Evolutionary conservation across 331 rosid species (phyloP).

Genomic region (Acacia pycnantha): DNA sequence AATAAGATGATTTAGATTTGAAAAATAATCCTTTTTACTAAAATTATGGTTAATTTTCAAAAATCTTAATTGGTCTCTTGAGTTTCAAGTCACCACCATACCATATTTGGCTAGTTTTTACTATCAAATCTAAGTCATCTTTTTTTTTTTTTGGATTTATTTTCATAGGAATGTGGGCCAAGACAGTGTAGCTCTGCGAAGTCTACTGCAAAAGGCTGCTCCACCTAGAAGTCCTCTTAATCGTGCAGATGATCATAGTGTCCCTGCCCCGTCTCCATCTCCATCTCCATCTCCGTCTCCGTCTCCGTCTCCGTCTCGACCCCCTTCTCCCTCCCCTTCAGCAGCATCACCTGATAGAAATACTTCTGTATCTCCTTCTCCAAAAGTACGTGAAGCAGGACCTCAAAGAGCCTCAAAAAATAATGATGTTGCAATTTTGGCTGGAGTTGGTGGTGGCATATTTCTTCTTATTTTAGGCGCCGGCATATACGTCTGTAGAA

Average conservation of each 20-base stretch:
- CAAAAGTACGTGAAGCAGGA: not conserved
- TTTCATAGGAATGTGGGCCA: constrained; percentile 36
- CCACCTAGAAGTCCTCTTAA: rapidly evolving
- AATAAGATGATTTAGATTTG: not conserved
- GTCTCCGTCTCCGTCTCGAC: no score
- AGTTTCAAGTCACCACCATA: not conserved
- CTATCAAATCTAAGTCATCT: not conserved
- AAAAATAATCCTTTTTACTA: no score
- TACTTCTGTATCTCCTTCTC: not conserved
- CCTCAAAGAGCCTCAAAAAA: not conserved
- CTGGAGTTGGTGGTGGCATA: constrained; percentile 41
- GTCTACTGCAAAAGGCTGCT: not conserved
- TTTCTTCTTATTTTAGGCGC: constrained; percentile 10
- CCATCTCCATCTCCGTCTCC: not conserved
- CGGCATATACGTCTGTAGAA: constrained; percentile 35
- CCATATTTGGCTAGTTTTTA: not conserved
- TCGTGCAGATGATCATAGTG: rapidly evolving
- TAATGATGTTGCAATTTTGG: constrained; percentile 20
- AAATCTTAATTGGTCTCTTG: not conserved
- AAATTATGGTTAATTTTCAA: not conserved
- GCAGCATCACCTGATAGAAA: not conserved
- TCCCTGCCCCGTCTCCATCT: not conserved
- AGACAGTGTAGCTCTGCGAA: constrained; percentile 31
- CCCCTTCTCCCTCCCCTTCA: not conserved
- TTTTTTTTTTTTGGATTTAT: not conserved